Evolutionary conservation across 208 protist genomes (phyloP).

Genomic region (Leishmania tarentolae): DNA sequence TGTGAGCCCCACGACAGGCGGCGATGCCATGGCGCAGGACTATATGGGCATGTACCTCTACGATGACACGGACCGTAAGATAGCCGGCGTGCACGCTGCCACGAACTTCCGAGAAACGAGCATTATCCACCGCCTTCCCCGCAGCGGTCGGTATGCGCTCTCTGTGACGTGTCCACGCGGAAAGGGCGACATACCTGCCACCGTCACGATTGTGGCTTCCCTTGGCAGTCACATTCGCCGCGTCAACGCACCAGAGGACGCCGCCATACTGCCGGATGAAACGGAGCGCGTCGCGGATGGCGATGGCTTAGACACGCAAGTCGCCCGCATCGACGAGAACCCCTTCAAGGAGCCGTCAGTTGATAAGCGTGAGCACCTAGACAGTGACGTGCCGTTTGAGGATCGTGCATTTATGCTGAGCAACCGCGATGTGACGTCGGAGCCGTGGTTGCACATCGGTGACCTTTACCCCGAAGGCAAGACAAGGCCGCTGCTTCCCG

Average conservation of each 20-base stretch:
- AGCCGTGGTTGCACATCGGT: conserved; percentile 59
- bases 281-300: conserved; percentile 60
- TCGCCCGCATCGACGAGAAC: conserved; percentile 56
- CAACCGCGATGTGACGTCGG: conserved; percentile 45
- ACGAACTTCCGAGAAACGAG: conserved; percentile 85
- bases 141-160: conserved; percentile 67
- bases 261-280: conserved; percentile 66
- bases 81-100: conserved; percentile 67
- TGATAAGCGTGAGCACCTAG: conserved; percentile 43
- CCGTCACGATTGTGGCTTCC: conserved; percentile 54
- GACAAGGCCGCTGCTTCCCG: conserved; percentile 55
- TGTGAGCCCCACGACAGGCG: conserved; percentile 38
- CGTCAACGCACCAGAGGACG: conserved; percentile 66
- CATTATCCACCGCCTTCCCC: conserved; percentile 62
- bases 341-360: conserved; percentile 37
- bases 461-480: conserved; percentile 73
- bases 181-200: conserved; percentile 46
- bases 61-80: conserved; percentile 60
- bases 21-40: conserved; percentile 73
- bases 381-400: conserved; percentile 61
- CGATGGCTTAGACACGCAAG: conserved; percentile 55
- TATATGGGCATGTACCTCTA: conserved; percentile 90
- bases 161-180: conserved; percentile 71
- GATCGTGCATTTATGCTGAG: conserved; percentile 50
- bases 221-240: conserved; percentile 49